Evolutionary conservation across 129 eudicot species (phyloP).

Genomic region (Helianthus tuberosus): DNA sequence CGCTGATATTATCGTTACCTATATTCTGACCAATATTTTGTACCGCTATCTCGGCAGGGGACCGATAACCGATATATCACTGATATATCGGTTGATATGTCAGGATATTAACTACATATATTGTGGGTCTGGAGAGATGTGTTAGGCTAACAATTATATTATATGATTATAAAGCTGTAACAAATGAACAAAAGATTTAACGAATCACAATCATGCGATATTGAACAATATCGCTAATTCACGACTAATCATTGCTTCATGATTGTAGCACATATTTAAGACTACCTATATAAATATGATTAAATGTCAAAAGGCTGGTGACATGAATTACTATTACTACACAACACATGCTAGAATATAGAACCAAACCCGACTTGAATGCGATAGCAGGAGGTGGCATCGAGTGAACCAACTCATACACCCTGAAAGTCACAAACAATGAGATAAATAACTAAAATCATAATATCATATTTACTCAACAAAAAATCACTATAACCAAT

Average conservation of each 20-base stretch:
- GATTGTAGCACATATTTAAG: background rate
- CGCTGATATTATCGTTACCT: no score
- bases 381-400: background rate
- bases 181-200: background rate
- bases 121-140: background rate
- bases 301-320: constrained; percentile 33
- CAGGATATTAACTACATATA: no score
- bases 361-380: constrained; percentile 4
- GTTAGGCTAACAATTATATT: background rate
- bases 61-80: no score
- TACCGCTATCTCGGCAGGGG: no score
- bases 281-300: constrained; percentile 22
- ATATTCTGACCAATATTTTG: no score
- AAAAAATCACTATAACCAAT: no score
- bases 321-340: constrained; percentile 30
- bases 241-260: background rate
- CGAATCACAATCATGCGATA: background rate
- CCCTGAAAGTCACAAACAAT: constrained; percentile 14
- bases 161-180: background rate
- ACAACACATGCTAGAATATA: constrained; percentile 18
- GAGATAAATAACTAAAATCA: background rate
- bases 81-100: no score
- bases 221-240: background rate
- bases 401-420: background rate
- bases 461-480: background rate